These are phyloP conservation scores for Berberis vulgaris DNA, from an alignment of 164 flowering plant species.

Conservation along the genomic window DNA sequence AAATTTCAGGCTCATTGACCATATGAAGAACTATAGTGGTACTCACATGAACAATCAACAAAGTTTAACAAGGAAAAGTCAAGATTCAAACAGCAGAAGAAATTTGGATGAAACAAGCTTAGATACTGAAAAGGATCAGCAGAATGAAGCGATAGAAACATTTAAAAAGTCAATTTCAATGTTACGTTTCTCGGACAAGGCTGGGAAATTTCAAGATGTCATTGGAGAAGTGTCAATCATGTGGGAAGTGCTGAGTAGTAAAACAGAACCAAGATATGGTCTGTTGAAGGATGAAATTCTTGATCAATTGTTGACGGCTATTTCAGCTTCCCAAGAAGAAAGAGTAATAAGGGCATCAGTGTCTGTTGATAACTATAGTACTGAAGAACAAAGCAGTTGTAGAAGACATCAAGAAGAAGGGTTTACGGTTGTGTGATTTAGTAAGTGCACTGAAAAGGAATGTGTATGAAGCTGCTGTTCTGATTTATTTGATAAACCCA, in stretches of 20 bases:
- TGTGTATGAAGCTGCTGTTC: slow-evolving; percentile 60
- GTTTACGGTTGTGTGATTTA: slow-evolving; percentile 37
- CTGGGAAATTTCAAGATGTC: slow-evolving; percentile 27
- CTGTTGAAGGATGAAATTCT: slow-evolving; percentile 43
- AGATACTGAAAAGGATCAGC: slow-evolving; percentile 13
- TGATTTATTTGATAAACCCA: slow-evolving; percentile 63
- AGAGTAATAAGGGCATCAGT: slow-evolving; percentile 48
- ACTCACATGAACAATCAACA: slow-evolving; percentile 5
- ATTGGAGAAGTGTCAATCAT: slow-evolving; percentile 37
- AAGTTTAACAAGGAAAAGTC: slow-evolving; percentile 11
- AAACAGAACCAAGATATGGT: slow-evolving; percentile 32
- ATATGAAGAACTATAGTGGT: slow-evolving; percentile 7
- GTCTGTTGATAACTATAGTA: slow-evolving; percentile 36
- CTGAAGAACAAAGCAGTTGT: slow-evolving; percentile 32
- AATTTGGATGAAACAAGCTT: slow-evolving; percentile 7
- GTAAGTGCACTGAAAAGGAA: slow-evolving; percentile 56
- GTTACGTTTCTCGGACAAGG: slow-evolving; percentile 38
- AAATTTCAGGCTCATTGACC: slow-evolving; percentile 16
- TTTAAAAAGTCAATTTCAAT: slow-evolving; percentile 43
- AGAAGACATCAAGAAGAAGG: slow-evolving; percentile 53
- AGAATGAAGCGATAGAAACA: slow-evolving; percentile 26
- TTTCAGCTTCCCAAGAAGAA: slow-evolving; percentile 56
- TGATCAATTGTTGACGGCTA: slow-evolving; percentile 41
- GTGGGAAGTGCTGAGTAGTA: slow-evolving; percentile 35
- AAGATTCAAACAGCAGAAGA: slow-evolving; percentile 8